Evolutionary conservation across 768 basidiomycete species (phyloP).

Genomic region (Lentinula lateritia): DNA sequence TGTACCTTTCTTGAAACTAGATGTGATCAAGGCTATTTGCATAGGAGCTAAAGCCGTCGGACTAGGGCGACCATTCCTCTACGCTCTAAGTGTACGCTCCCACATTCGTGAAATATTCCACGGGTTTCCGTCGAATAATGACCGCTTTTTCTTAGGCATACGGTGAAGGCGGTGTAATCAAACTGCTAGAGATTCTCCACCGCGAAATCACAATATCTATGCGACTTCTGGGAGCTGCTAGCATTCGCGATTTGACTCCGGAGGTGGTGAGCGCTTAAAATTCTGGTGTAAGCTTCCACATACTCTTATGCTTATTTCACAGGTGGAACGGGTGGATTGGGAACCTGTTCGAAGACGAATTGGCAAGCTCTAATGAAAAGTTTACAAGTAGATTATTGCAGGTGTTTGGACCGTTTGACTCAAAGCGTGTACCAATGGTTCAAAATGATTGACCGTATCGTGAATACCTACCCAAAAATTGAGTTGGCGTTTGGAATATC

Average conservation of each 20-base stretch:
- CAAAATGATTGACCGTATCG: too few relatives aligned
- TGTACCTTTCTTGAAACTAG: conserved; percentile 22
- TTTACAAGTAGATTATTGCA: too few relatives aligned
- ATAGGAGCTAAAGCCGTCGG: conserved; percentile 86
- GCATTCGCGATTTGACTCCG: conserved; percentile 59
- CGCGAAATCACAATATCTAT: conserved; percentile 76
- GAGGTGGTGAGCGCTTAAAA: conserved; percentile 49
- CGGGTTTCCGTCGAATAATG: not conserved
- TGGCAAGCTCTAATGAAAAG: not conserved
- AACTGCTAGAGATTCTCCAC: conserved; percentile 60
- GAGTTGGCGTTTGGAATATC: too few relatives aligned
- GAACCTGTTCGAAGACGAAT: conserved; percentile 30
- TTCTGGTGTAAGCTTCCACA: not conserved
- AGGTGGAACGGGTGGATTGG: conserved; percentile 70
- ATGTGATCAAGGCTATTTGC: conserved; percentile 87
- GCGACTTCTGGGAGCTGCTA: conserved; percentile 67
- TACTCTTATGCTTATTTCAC: conserved; percentile 2
- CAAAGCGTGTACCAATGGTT: too few relatives aligned
- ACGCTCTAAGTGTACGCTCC: conserved; percentile 68
- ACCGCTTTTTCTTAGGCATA: conserved; percentile 50
- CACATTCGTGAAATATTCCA: not conserved
- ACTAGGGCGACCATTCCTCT: conserved; percentile 81
- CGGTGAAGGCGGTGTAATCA: conserved; percentile 64
- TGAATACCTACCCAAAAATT: too few relatives aligned
- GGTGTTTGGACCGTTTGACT: not conserved